phyloP scores from a whole-genome alignment of 1,284 basidiomycete genomes.

The Rhodofomes roseus region DNA sequence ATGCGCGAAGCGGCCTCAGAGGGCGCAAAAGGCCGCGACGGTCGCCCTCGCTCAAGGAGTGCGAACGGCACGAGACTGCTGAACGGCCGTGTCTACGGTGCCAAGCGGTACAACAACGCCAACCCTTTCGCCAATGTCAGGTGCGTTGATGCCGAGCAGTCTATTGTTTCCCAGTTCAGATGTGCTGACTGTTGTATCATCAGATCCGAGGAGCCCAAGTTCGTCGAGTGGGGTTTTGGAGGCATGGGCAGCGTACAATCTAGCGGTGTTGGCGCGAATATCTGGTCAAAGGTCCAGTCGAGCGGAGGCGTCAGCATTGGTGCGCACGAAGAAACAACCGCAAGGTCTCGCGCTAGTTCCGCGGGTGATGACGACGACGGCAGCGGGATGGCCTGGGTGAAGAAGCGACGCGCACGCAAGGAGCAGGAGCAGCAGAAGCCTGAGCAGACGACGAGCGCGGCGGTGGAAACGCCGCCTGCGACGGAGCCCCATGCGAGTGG shows the following conservation, averaged over 20 bases:
- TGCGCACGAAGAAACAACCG: slow-evolving; percentile 38
- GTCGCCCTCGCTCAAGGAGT: slow-evolving; percentile 15
- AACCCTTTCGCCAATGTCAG: slow-evolving; percentile 35
- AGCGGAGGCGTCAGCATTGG: slow-evolving; percentile 36
- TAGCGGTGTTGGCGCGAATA: slow-evolving; percentile 12
- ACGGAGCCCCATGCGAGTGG: slow-evolving; percentile 1
- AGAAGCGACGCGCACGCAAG: slow-evolving; percentile 10
- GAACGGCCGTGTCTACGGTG: slow-evolving; percentile 77
- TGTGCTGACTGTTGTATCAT: not conserved
- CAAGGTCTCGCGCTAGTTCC: slow-evolving; percentile 25
- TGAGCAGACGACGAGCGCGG: slow-evolving; percentile 7
- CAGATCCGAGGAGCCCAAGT: slow-evolving; percentile 53
- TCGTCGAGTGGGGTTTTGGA: slow-evolving; percentile 84
- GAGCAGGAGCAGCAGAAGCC: slow-evolving; percentile 6
- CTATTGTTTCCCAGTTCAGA: not conserved
- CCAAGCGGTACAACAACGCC: slow-evolving; percentile 29
- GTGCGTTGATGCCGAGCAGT: slow-evolving; percentile 14
- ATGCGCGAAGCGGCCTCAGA: not conserved
- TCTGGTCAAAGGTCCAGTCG: slow-evolving; percentile 20
- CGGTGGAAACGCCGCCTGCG: slow-evolving; percentile 1
- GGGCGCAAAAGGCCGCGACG: slow-evolving; percentile 12
- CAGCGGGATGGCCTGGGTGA: slow-evolving; percentile 11
- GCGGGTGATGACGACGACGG: slow-evolving; percentile 8
- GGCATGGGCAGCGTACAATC: slow-evolving; percentile 71
- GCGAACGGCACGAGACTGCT: slow-evolving; percentile 42